Evolutionary conservation across 257 asterid species (phyloP), one percentile per base, ranked within the genome.

Genomic region (Primulina huaijiensis): DNA sequence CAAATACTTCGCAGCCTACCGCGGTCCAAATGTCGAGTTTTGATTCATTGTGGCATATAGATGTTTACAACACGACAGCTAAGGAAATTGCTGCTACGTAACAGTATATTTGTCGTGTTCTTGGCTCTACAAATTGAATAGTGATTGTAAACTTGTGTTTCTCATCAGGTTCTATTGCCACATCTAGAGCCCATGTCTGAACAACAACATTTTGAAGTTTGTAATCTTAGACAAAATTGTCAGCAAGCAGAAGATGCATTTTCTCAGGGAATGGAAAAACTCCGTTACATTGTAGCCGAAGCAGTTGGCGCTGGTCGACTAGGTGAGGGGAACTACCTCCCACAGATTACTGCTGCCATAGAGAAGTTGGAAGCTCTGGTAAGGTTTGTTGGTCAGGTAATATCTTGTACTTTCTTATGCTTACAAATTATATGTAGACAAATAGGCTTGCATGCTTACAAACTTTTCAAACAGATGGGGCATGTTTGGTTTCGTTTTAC

Each of bases 161-260:
- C 62, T 59, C 11, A 69, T 72, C 88, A 91, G 97, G 78, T 92
- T 77, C 85, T 92, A 53, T 70, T 65, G 17, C 96, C 94, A 55
- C 88, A 85, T 77, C 68, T 93, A 30, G 87, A 82, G 72, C 88
- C 89, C 2, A 70, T 93, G 77, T 62, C 90, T 1, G 90, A 86
- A n/a, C 84, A 85, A 52, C 97, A 90, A 68, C 55, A 59, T 7
- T 30, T 50, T 61, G 87, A 83, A 1, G 73, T 91, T 59, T 3
- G 70, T 17, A 82, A 76, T 37, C 96, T 93, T n/a, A 71, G 73
- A 58, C 96, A 84, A 65, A 82, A 90, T 25, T 90, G 97, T 76
- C 94, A 89, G 80, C 99, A 93, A 82, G 85, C 85, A 31, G 99
- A 93, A 71, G 99, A 93, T 74, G 99, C 99, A 7, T 76, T 93